These are phyloP conservation scores for Gossypium arboreum DNA, from an alignment of 345 rosid genomes.

Conservation along the genomic window DNA sequence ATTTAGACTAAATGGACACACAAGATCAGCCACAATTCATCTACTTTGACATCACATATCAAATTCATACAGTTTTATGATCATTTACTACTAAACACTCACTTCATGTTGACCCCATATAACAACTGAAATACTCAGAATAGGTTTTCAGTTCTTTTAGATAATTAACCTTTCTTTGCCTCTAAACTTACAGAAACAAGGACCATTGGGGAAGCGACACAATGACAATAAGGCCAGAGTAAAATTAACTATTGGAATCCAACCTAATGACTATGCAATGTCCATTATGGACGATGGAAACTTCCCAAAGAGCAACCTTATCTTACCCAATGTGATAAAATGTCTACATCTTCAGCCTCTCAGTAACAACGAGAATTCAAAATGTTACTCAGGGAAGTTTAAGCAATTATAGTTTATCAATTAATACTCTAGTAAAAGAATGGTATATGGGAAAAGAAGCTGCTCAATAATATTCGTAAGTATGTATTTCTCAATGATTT, in stretches of 20 bases:
- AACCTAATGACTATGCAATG: neutral
- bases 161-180: neutral
- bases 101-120: neutral
- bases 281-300: neutral
- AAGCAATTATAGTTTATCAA: neutral
- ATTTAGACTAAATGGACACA: neutral
- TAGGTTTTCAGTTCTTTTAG: neutral
- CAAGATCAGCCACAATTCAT: neutral
- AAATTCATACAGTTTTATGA: slow-evolving; percentile 2
- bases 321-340: slow-evolving; percentile 4
- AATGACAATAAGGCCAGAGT: neutral
- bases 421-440: neutral
- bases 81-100: neutral
- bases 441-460: neutral
- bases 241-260: neutral
- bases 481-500: slow-evolving; percentile 2
- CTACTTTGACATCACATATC: slow-evolving; percentile 9
- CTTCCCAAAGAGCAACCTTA: neutral
- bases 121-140: neutral
- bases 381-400: neutral
- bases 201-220: neutral
- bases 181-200: neutral
- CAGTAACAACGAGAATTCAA: neutral
- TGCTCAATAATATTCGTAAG: neutral
- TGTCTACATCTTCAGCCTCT: neutral